phyloP scores from a whole-genome alignment of 306 rosid species.

The Acmispon strigosus region DNA sequence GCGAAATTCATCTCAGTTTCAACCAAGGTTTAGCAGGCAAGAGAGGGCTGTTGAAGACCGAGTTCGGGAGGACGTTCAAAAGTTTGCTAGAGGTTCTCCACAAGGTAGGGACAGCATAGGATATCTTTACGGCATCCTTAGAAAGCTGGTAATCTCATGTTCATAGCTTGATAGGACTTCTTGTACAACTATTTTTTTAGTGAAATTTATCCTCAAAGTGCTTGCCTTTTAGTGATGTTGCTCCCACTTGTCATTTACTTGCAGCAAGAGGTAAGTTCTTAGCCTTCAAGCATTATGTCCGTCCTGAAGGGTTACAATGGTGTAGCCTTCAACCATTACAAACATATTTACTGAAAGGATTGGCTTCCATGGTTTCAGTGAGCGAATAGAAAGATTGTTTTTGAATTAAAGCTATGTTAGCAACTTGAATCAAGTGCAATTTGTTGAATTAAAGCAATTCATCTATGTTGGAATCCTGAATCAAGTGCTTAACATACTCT shows the following conservation, averaged over 20 bases:
- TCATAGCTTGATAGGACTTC: conserved; percentile 55
- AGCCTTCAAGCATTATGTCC: conserved; percentile 68
- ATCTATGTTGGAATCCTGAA: conserved; percentile 61
- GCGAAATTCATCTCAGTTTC: conserved; percentile 57
- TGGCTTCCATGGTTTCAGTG: conserved; percentile 64
- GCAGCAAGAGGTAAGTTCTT: conserved; percentile 99
- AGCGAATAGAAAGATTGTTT: conserved; percentile 56
- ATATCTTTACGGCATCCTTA: conserved; percentile 65
- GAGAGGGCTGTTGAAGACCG: conserved; percentile 73
- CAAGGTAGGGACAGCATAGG: conserved; percentile 99
- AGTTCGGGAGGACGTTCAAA: conserved; percentile 63
- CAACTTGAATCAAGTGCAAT: conserved; percentile 60
- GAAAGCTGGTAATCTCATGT: conserved; percentile 67
- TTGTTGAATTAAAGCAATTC: conserved; percentile 68
- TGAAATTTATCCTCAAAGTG: conserved; percentile 8
- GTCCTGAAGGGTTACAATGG: conserved; percentile 58
- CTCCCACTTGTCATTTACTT: conserved; percentile 61
- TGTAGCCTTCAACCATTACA: conserved; percentile 21
- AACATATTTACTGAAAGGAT: conserved; percentile 55
- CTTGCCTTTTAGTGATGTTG: conserved; percentile 36
- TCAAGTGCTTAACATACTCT: conserved; percentile 70
- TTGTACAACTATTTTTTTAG: conserved; percentile 17
- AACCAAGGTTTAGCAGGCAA: conserved; percentile 74
- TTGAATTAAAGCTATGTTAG: conserved; percentile 70
- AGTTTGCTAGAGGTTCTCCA: conserved; percentile 76